Base-by-base conservation (phyloP, 2,329 filamentous ascomycete genomes). In the Zymoseptoria crescenta region DNA sequence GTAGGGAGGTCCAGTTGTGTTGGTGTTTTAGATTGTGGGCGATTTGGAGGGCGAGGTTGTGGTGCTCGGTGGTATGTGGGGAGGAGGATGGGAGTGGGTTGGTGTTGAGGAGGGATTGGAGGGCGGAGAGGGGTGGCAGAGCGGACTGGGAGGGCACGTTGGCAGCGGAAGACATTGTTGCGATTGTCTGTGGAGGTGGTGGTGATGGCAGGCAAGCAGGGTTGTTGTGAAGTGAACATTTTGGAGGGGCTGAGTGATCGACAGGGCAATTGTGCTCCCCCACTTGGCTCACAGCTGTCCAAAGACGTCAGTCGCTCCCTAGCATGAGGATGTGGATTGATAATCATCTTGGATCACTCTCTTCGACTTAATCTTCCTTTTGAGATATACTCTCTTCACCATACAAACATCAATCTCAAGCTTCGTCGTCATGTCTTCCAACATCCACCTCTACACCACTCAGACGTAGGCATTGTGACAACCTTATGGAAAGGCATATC, bases 361-460 rank as follows among this genome's bases (percentile, higher is more conserved):
- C 4, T 24, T 2, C 24, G 24, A 4, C 2, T 24, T 3, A 4
- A 24, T 24, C 4, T 24, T 4, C 24, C 24, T 24, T 24, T 2
- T 3, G 2, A 24, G 4, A 24, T 24, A 24, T 24, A 2, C 24
- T 3, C 4, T 24, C 24, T 24, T 24, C 24, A 24, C 24, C 24
- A 4, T 2, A 2, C 4, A 3, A 24, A 24, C 24, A 24, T 24
- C 24, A 2, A 24, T 24, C 2, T 4, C 24, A 24, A 24, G 1
- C 24, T 30, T 30, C n/a, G 28, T 20, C 19, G 56, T 35, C 48
- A 67, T 69, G 67, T 63, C 67, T 49, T 65, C 67, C 29, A 61
- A 88, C 66, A 91, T 96, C 68, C 87, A 86, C 50, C 83, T 96
- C 29, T 95, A 94, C 78, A 96, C 91, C 10, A 81, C 83, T 10